phyloP scores from a whole-genome alignment of 2,329 filamentous ascomycete species.

The Neopestalotiopsis sp. region DNA sequence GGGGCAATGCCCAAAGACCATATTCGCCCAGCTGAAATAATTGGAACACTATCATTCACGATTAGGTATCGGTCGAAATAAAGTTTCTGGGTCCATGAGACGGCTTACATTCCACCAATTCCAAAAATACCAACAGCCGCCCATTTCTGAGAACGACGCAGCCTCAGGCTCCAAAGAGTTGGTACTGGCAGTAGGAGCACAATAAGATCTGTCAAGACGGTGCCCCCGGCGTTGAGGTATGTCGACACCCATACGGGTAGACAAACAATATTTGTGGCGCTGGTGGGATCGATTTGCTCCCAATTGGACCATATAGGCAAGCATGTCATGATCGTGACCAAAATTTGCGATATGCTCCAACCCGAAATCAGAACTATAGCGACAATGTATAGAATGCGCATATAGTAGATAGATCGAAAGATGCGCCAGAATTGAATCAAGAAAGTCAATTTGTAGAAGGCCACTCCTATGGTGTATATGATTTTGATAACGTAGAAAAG shows the following conservation, averaged over 20 bases:
- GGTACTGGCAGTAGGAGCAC: slow-evolving; percentile 11
- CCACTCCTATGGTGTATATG: slow-evolving; percentile 6
- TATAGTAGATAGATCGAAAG: slow-evolving; percentile 10
- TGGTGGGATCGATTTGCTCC: background rate
- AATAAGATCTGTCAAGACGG: slow-evolving; percentile 13
- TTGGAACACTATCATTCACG: background rate
- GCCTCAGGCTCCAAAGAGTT: slow-evolving; percentile 8
- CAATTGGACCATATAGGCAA: slow-evolving; percentile 3
- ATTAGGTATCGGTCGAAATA: background rate
- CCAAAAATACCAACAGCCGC: slow-evolving; percentile 13
- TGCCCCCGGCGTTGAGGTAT: slow-evolving; percentile 8
- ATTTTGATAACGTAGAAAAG: slow-evolving; percentile 12
- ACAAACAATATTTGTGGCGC: background rate
- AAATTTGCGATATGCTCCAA: slow-evolving; percentile 11
- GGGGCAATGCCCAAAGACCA: background rate
- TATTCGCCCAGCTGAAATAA: slow-evolving; percentile 10
- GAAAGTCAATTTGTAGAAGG: slow-evolving; percentile 13
- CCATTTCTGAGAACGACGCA: slow-evolving; percentile 13
- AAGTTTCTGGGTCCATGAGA: background rate
- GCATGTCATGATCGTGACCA: slow-evolving; percentile 6
- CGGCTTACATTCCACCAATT: slow-evolving; percentile 14
- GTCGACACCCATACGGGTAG: slow-evolving; percentile 8
- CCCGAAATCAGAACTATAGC: slow-evolving; percentile 4
- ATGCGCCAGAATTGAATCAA: slow-evolving; percentile 15
- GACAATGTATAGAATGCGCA: slow-evolving; percentile 9